Conservation (phyloP, 1,284 basidiomycete species). For the Boletus holoroseus region DNA sequence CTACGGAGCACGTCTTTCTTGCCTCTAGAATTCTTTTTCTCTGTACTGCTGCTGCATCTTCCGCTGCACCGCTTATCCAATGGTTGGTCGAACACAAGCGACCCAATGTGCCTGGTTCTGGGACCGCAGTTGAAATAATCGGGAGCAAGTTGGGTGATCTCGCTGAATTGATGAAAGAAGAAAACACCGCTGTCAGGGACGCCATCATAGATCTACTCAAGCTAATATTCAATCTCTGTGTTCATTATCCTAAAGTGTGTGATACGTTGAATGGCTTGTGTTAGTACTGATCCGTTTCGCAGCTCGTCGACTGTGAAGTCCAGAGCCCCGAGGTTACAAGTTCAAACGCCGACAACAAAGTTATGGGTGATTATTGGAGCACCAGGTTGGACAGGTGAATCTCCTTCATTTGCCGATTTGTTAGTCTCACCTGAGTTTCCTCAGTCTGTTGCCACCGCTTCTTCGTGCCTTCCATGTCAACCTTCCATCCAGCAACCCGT, state of each 20-base stretch:
- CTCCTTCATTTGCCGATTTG: background rate
- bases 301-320: constrained; percentile 46
- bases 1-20: constrained; percentile 63
- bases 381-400: constrained; percentile 62
- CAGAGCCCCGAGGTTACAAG: constrained; percentile 34
- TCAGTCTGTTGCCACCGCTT: constrained; percentile 51
- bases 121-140: constrained; percentile 56
- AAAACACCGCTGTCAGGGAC: constrained; percentile 57
- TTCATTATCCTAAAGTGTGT: constrained; percentile 60
- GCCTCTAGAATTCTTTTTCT: constrained; percentile 73
- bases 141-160: constrained; percentile 55
- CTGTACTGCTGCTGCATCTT: constrained; percentile 49
- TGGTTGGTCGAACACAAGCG: constrained; percentile 58
- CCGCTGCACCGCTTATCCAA: constrained; percentile 44
- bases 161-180: constrained; percentile 40
- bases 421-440: constrained; percentile 4
- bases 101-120: constrained; percentile 36
- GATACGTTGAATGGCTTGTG: background rate
- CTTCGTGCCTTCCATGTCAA: constrained; percentile 59
- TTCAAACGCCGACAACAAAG: constrained; percentile 29
- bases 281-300: background rate
- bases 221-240: constrained; percentile 67
- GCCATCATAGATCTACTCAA: constrained; percentile 75
- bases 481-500: constrained; percentile 53
- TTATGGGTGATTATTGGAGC: constrained; percentile 64